Evolutionary conservation across 352 stramenopile species (phyloP).

Genomic region (Nothophytophthora sp.): DNA sequence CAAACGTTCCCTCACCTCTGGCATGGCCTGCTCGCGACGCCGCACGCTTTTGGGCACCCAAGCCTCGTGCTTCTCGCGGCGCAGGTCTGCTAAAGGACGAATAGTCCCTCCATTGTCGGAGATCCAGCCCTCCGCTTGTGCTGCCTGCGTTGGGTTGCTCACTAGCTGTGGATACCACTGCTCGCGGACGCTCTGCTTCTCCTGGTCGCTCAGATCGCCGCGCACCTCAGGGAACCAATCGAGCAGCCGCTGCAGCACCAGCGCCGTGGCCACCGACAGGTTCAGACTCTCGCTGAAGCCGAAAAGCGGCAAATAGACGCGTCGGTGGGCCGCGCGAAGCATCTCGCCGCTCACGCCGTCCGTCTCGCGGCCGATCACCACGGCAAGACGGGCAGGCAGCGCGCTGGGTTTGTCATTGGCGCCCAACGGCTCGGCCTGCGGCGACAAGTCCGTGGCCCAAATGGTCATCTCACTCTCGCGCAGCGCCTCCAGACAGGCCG

Average conservation of each 20-base stretch:
- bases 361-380: constrained; percentile 94
- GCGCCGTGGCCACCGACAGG: constrained; percentile 90
- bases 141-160: constrained; percentile 63
- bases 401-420: constrained; percentile 39
- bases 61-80: constrained; percentile 58
- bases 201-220: constrained; percentile 45
- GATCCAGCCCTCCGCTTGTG: constrained; percentile 56
- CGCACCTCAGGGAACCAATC: constrained; percentile 74
- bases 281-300: constrained; percentile 96
- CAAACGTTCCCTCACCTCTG: constrained; percentile 57
- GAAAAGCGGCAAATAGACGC: constrained; percentile 93
- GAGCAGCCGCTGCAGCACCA: constrained; percentile 90
- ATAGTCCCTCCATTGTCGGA: constrained; percentile 33
- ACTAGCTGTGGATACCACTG: constrained; percentile 69
- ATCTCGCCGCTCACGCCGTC: constrained; percentile 92
- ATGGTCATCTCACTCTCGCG: constrained; percentile 66
- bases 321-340: constrained; percentile 80
- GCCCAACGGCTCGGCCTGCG: constrained; percentile 59
- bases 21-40: constrained; percentile 56
- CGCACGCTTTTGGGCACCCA: constrained; percentile 75
- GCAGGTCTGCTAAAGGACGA: constrained; percentile 50
- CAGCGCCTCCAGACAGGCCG: constrained; percentile 76
- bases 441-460: constrained; percentile 92
- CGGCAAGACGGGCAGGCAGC: constrained; percentile 86
- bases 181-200: constrained; percentile 52